A percentile compares a stretch with the other conserved stretches of the same genome.
Conservation (phyloP, 768 basidiomycete species). For the Pleurotus salmoneostramineus region DNA sequence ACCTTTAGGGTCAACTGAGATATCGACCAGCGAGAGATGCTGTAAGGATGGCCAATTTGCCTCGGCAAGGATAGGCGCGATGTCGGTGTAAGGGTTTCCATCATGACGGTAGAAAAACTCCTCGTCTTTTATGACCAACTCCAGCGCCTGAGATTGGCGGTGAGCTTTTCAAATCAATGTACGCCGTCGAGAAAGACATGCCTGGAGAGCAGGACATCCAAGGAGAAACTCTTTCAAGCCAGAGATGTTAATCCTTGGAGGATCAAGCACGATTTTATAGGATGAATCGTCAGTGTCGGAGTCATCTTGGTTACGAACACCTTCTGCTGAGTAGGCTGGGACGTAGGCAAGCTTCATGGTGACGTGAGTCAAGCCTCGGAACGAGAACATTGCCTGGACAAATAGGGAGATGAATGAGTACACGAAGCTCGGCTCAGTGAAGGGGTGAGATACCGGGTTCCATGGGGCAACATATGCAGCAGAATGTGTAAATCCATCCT, state of each 20-base stretch:
- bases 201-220: background rate
- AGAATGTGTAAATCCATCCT: too few species aligned
- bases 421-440: too few species aligned
- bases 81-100: background rate
- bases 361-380: too few species aligned
- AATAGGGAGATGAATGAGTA: too few species aligned
- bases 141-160: background rate
- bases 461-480: too few species aligned
- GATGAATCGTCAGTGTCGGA: background rate
- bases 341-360: too few species aligned
- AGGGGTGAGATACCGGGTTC: too few species aligned
- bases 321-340: background rate
- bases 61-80: background rate
- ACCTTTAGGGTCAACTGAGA: background rate
- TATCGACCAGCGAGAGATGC: background rate
- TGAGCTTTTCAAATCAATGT: background rate
- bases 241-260: background rate
- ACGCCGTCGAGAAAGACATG: background rate
- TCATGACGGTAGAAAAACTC: too few species aligned
- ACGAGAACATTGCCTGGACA: too few species aligned
- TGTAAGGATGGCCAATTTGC: background rate
- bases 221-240: background rate
- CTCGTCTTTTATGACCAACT: background rate
- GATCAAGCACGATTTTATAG: background rate
- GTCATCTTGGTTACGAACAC: background rate